These are phyloP conservation scores for Hypomontagnella monticulosa DNA, from an alignment of 495 filamentous ascomycete species.

Conservation along the genomic window DNA sequence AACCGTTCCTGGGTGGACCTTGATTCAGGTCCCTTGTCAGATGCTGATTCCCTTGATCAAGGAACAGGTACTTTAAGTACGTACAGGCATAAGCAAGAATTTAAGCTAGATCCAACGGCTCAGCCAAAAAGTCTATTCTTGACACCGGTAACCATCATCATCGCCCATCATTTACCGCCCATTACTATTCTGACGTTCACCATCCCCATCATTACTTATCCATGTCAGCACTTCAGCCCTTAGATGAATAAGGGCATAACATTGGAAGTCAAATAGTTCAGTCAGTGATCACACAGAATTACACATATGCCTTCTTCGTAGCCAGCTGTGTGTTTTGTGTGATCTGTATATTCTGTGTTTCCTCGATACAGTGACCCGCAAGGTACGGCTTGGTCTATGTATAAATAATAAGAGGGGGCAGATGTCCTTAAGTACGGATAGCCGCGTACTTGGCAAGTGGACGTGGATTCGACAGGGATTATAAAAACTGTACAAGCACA, in stretches of 20 bases:
- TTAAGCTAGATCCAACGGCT: conserved; percentile 15
- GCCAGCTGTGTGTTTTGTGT: conserved; percentile 23
- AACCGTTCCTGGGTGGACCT: conserved; percentile 17
- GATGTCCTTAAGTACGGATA: conserved; percentile 32
- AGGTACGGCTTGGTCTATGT: conserved; percentile 19
- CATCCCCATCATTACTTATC: background rate
- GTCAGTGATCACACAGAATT: background rate
- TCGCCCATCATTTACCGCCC: no score
- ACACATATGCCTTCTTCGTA: no score
- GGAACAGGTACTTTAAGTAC: background rate
- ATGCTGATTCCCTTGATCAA: background rate
- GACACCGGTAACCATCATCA: background rate
- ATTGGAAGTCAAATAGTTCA: background rate
- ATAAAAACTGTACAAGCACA: conserved; percentile 21
- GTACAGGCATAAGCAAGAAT: conserved; percentile 9
- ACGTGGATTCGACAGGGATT: conserved; percentile 40
- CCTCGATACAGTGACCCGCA: conserved; percentile 32
- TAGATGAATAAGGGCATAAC: background rate
- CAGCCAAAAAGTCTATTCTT: conserved; percentile 13
- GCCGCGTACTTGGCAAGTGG: conserved; percentile 40
- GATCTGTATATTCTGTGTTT: conserved; percentile 27
- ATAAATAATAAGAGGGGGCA: conserved; percentile 4
- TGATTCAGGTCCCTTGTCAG: conserved; percentile 33
- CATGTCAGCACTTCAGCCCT: background rate
- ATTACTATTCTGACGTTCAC: background rate